Percentiles rank a stretch among this genome's conserved stretches.
phyloP scores from a whole-genome alignment of 345 rosid species.

The Populus pruinosa region DNA sequence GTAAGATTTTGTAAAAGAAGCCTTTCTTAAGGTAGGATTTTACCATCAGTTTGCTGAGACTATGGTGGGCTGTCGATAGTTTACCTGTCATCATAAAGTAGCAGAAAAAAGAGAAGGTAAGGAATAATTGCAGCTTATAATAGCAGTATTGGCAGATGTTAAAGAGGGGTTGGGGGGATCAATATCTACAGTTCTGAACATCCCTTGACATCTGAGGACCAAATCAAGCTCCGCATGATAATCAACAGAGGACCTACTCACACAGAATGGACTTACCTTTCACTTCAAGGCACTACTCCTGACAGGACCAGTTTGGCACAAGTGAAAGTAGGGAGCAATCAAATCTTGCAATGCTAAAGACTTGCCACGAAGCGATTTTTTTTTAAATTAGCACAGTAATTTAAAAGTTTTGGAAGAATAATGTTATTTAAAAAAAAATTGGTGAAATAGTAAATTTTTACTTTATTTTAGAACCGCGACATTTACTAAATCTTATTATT shows the following conservation, averaged over 20 bases:
- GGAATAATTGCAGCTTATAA: conserved; percentile 7
- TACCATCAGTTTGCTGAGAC: not conserved
- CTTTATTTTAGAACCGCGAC: conserved; percentile 20
- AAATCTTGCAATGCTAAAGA: not conserved
- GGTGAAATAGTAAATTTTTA: too few relatives aligned
- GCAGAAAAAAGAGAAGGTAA: not conserved
- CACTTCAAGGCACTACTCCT: conserved; percentile 3
- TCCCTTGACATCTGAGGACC: conserved; percentile 8
- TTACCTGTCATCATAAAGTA: conserved; percentile 8
- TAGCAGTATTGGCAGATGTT: conserved; percentile 8
- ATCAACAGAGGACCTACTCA: not conserved
- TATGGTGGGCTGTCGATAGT: conserved; percentile 19
- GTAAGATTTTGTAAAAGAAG: not conserved
- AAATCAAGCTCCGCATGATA: conserved; percentile 34
- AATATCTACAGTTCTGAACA: not conserved
- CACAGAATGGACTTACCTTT: conserved; percentile 10
- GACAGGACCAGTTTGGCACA: conserved; percentile 4
- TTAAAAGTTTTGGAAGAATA: too few relatives aligned
- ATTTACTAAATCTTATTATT: too few relatives aligned
- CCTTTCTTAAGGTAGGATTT: too few relatives aligned
- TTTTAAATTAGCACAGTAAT: too few relatives aligned
- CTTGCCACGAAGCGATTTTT: too few relatives aligned
- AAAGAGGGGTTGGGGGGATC: not conserved
- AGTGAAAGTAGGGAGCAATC: not conserved
- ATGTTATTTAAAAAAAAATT: too few relatives aligned